Evolutionary conservation across 1,284 basidiomycete genomes (phyloP).

Genomic region (Cryptococcus maquisensis): DNA sequence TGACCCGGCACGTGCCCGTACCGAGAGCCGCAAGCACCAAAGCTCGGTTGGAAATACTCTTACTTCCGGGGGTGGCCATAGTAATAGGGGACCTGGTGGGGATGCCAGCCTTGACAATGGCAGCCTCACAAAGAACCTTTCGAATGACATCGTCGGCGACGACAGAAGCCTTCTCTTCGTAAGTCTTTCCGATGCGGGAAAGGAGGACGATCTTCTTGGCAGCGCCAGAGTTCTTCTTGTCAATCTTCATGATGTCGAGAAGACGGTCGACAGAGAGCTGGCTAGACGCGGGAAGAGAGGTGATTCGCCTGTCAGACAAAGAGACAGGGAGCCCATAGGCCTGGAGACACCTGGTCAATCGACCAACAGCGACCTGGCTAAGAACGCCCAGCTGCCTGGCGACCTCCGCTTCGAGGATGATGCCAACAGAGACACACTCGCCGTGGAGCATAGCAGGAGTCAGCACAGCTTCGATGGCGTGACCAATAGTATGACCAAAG

Average conservation of each 20-base stretch:
- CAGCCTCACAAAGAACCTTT: conserved; percentile 73
- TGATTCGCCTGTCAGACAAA: conserved; percentile 68
- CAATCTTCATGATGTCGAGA: conserved; percentile 84
- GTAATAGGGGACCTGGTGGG: conserved; percentile 64
- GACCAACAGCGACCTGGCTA: conserved; percentile 81
- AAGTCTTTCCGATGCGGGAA: conserved; percentile 82
- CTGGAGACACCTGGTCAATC: conserved; percentile 75
- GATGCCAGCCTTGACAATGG: conserved; percentile 66
- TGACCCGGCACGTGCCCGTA: conserved; percentile 79
- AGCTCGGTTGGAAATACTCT: conserved; percentile 95
- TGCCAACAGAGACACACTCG: conserved; percentile 87
- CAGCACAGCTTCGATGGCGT: conserved; percentile 90
- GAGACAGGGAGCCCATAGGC: conserved; percentile 83
- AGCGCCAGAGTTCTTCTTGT: conserved; percentile 92
- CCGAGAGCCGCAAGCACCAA: conserved; percentile 90
- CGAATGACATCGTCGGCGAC: conserved; percentile 76
- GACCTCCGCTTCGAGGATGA: conserved; percentile 90
- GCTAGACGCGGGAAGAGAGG: conserved; percentile 64
- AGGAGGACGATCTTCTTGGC: conserved; percentile 94
- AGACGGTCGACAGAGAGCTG: conserved; percentile 74
- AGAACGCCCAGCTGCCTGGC: conserved; percentile 81
- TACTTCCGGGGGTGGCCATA: conserved; percentile 91
- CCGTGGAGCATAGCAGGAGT: conserved; percentile 89
- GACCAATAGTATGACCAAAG: conserved; percentile 93
- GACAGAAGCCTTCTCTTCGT: conserved; percentile 84